These are phyloP conservation scores for Penicillium janthinellum DNA, from an alignment of 2,329 filamentous ascomycete genomes.

Conservation along the genomic window DNA sequence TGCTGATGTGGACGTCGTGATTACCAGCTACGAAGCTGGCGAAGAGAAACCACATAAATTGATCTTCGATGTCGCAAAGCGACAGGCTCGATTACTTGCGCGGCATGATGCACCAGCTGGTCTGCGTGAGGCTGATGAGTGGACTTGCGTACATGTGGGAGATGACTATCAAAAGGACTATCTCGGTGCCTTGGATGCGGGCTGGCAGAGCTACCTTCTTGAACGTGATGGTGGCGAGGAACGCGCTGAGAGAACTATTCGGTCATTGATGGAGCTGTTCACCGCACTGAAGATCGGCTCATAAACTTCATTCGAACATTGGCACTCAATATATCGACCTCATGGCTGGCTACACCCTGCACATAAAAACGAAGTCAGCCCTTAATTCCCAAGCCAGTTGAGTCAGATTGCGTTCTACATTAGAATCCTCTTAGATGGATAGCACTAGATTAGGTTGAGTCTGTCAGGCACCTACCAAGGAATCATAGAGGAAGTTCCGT, in stretches of 20 bases:
- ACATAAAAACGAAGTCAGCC: not conserved
- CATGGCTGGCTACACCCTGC: no score
- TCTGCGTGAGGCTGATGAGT: constrained; percentile 15
- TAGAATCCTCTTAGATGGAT: no score
- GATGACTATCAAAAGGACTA: constrained; percentile 49
- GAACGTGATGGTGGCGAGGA: constrained; percentile 21
- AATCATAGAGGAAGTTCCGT: not conserved
- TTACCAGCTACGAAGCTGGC: constrained; percentile 51
- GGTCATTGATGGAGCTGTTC: constrained; percentile 31
- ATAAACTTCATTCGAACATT: not conserved
- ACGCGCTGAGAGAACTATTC: constrained; percentile 15
- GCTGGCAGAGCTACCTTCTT: constrained; percentile 42
- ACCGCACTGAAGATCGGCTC: constrained; percentile 14
- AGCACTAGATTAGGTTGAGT: no score
- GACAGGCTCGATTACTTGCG: constrained; percentile 30
- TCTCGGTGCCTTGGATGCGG: constrained; percentile 38
- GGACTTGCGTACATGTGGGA: constrained; percentile 46
- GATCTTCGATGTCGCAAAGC: constrained; percentile 45
- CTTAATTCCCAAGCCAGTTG: not conserved
- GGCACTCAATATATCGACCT: not conserved
- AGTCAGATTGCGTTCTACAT: not conserved
- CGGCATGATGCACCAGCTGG: not conserved
- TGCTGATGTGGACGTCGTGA: constrained; percentile 46
- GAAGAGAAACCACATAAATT: constrained; percentile 45
- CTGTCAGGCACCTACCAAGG: not conserved